Conservation (phyloP, 139 green algal genomes). For the Picochlorum sp. region DNA sequence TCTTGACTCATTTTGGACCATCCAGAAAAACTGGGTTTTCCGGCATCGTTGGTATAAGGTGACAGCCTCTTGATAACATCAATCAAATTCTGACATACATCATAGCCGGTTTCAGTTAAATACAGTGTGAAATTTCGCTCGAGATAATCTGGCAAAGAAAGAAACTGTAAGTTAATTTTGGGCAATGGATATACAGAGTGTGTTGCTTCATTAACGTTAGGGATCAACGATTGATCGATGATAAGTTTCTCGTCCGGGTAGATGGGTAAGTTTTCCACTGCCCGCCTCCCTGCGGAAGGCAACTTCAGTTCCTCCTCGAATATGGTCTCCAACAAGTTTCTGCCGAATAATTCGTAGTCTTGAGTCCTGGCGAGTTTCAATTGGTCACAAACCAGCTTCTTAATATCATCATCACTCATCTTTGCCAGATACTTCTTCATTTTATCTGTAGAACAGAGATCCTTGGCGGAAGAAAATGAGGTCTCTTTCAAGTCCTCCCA, state of each 20-base stretch:
- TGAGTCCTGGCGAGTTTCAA: conserved; percentile 67
- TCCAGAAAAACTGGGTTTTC: conserved; percentile 51
- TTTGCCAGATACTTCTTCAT: conserved; percentile 47
- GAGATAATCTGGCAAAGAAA: conserved; percentile 92
- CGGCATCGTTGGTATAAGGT: conserved; percentile 44
- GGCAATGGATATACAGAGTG: conserved; percentile 74
- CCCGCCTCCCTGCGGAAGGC: conserved; percentile 50
- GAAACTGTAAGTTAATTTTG: conserved; percentile 98
- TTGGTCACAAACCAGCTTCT: conserved; percentile 56
- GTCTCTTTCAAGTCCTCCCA: conserved; percentile 63
- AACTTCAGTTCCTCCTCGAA: conserved; percentile 68
- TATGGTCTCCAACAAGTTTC: conserved; percentile 71
- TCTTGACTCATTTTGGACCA: conserved; percentile 91
- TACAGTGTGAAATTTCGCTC: conserved; percentile 97
- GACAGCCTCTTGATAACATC: conserved; percentile 70
- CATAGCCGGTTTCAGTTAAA: conserved; percentile 90
- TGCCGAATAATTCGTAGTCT: conserved; percentile 55
- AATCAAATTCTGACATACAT: conserved; percentile 89
- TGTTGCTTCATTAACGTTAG: conserved; percentile 9
- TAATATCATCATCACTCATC: conserved; percentile 61
- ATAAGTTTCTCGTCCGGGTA: conserved; percentile 94
- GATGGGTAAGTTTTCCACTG: conserved; percentile 86
- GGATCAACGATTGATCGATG: conserved; percentile 79
- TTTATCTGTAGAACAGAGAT: conserved; percentile 54
- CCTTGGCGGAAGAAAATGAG: conserved; percentile 69